Base-by-base conservation (phyloP, 768 basidiomycete genomes). In the Amanita brunnescens region DNA sequence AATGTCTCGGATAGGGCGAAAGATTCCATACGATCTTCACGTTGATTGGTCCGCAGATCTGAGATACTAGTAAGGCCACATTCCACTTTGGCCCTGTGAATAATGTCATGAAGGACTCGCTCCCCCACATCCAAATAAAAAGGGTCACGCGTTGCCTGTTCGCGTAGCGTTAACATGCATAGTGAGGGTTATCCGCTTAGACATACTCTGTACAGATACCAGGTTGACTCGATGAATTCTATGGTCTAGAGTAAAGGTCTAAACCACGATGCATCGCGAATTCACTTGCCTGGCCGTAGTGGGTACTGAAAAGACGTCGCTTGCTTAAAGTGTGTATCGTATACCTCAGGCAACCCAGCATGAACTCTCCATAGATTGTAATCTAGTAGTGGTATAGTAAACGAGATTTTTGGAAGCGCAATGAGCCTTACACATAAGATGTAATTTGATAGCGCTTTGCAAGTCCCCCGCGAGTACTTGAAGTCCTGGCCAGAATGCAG, bases 401-500 rank as follows among this genome's bases (percentile, higher is more conserved):
- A 14, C 32, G 40, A 34, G 45, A 18, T 7, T 33, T 23, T 8
- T 9, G 21, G 16, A 40, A 54, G 30, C 24, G 13, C 16, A 47
- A 47, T 13, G 14, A 29, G 32, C 23, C 83, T 59, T 56, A 91
- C 91, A 96, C 43, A 84, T 77, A 60, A 95, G 67, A 67, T 98
- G 95, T n/a, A 87, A 76, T 59, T 90, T 90, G 58, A 96, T 89
- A 14, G 94, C 95, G 63, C 79, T 91, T 63, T 89, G 83, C 32
- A 96, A 62, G 69, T 96, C 89, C 16, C 88, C 89, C 3, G 83
- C 81, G 10, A 91, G 68, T 8, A 93, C 87, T 67, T 96, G 95
- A 13, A 97, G 72, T 18, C 94, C 96, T n/a, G 95, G 91, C 83
- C 94, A 92, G 65, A 98, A 99, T 1, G 96, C 93, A 2, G 92